A percentile compares a stretch with the other conserved stretches of the same genome.
Conservation (phyloP, 768 basidiomycete species). For the Tulasnella sp. region DNA sequence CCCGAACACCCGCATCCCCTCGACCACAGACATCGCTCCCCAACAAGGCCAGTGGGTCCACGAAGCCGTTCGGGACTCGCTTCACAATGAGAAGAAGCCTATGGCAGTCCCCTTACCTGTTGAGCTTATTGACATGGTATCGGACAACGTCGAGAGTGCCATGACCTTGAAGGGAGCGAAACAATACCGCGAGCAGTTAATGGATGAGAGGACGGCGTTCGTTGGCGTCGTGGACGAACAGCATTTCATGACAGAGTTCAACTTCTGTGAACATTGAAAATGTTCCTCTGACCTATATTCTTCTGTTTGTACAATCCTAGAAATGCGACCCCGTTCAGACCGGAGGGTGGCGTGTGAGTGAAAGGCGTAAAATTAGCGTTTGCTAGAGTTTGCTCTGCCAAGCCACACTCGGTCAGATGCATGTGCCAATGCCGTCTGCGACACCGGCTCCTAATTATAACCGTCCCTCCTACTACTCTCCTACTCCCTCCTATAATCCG, state of each 20-base stretch:
- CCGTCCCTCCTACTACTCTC: no score
- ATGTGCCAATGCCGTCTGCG: no score
- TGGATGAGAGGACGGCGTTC: constrained; percentile 5
- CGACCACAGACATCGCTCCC: constrained; percentile 2
- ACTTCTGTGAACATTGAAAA: constrained; percentile 5
- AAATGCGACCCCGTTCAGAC: neutral
- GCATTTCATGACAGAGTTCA: constrained; percentile 1
- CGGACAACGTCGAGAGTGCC: neutral
- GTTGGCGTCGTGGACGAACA: neutral
- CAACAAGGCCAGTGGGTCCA: neutral
- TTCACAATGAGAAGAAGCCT: neutral
- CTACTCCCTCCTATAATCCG: neutral
- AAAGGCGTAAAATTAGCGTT: no score
- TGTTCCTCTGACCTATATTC: neutral
- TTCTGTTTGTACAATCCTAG: neutral
- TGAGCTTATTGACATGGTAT: neutral
- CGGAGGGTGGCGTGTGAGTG: no score
- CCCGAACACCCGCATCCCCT: neutral
- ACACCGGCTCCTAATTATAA: no score
- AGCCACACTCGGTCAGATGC: no score
- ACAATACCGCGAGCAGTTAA: neutral
- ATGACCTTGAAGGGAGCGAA: constrained; percentile 8
- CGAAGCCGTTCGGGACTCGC: neutral
- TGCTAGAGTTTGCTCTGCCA: no score
- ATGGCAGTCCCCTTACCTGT: neutral